Evolutionary conservation across 345 rosid genomes (phyloP).

Genomic region (Eucalyptus brandiana): DNA sequence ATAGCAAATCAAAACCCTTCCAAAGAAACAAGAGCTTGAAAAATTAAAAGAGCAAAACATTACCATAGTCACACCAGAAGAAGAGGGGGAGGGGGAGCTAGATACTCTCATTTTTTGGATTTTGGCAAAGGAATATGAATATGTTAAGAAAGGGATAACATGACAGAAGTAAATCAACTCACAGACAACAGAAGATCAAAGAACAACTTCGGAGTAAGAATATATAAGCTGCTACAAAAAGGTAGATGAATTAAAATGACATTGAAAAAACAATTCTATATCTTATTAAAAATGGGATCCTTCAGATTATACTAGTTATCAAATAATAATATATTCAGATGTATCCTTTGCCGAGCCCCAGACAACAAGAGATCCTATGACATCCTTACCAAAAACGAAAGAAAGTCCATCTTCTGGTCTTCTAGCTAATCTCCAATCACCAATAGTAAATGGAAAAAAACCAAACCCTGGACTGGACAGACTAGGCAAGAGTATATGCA

Average conservation of each 20-base stretch:
- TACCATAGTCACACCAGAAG: background rate
- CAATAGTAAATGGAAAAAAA: background rate
- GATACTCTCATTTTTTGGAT: background rate
- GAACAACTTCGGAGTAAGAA: background rate
- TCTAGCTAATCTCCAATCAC: background rate
- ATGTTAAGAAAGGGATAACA: background rate
- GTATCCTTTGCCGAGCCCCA: background rate
- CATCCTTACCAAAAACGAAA: background rate
- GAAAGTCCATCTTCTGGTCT: background rate
- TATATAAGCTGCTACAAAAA: background rate
- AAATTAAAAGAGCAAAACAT: background rate
- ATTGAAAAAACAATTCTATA: background rate
- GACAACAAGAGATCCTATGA: background rate
- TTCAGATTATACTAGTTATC: background rate
- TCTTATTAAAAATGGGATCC: background rate
- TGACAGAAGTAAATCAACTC: background rate
- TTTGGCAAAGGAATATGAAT: background rate
- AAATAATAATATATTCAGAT: background rate
- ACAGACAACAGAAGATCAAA: background rate
- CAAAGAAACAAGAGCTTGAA: background rate
- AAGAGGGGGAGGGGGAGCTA: background rate
- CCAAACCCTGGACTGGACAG: background rate
- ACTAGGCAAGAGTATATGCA: background rate
- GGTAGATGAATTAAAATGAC: background rate
- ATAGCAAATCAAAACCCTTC: background rate